Evolutionary conservation across 768 basidiomycete genomes (phyloP), one percentile per base, ranked within the genome.

Genomic region (Boletus sp.): DNA sequence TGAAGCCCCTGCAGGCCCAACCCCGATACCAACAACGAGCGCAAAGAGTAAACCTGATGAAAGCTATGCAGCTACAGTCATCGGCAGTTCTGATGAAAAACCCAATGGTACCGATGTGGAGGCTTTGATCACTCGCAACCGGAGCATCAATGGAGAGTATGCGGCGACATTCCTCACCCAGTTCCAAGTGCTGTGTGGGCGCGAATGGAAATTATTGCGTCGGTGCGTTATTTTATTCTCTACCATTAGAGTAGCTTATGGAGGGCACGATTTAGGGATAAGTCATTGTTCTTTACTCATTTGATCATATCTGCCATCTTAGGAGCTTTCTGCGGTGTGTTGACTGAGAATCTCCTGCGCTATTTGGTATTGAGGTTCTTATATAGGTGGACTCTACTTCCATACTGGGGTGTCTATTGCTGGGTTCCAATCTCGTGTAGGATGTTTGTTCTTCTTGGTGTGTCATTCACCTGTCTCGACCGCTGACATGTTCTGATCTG

Each of bases 371-470:
- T 47, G 36, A 62, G 15, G 37, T 49, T 44, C 3, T 37, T 54
- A 7, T 24, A 41, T 41, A 89, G 90, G 93, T 55, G 94, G 95
- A 0, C 71, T 96, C 54, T 97, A 95, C 69, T 98, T 78, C 74
- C 70, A 94, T 30, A 94, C 92, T 0, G 83, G 80, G 36, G 75
- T 82, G 18, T 88, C 84, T 5, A 96, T 97, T 59, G 90, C 94
- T 28, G 94, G 94, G 2, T 97, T 97, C 79, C 94, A 97, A 69
- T 89, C 89, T 37, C 82, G 95, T 32, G 82, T 98, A n/a, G 95
- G 95, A 32, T 92, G 89, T 62, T 73, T 98, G 41, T 97, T 98
- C 80, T 98, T 98, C 84, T 70, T 97, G 65, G 90, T 90, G 61
- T 24, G 70, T 64, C 29, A 36, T 36, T 47, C 17, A 32, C 29